Evolutionary conservation across 2,329 filamentous ascomycete genomes (phyloP).

Genomic region (Thelonectria blattea): DNA sequence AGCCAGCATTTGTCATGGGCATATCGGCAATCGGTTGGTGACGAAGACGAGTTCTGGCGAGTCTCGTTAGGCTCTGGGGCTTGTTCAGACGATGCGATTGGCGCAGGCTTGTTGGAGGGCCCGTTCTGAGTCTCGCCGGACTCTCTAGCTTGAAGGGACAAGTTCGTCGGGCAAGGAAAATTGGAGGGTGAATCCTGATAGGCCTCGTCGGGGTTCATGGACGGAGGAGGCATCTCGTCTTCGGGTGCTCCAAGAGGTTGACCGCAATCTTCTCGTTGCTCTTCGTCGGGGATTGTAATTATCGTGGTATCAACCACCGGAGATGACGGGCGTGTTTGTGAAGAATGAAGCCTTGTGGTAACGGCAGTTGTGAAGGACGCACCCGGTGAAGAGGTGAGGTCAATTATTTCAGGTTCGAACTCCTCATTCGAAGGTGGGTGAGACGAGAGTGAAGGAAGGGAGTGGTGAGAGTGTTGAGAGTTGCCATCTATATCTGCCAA

Average conservation of each 20-base stretch:
- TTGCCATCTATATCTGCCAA: constrained; percentile 36
- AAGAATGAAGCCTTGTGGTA: constrained; percentile 3
- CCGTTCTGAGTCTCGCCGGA: background rate
- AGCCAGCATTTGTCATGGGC: constrained; percentile 47
- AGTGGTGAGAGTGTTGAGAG: constrained; percentile 21
- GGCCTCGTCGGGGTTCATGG: background rate
- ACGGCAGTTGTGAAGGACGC: constrained; percentile 14
- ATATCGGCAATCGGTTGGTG: constrained; percentile 39
- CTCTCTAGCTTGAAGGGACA: background rate
- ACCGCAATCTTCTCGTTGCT: background rate
- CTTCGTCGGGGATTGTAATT: constrained; percentile 9
- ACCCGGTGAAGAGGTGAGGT: constrained; percentile 25
- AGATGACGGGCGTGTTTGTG: constrained; percentile 4
- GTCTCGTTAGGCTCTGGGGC: background rate
- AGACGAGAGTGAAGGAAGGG: background rate
- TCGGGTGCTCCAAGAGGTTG: background rate
- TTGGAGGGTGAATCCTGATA: background rate
- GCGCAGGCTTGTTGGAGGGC: background rate
- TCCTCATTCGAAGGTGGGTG: background rate
- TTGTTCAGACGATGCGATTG: background rate
- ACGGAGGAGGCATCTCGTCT: background rate
- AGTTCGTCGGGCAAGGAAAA: too few species aligned
- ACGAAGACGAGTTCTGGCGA: background rate
- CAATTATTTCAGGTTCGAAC: constrained; percentile 13
- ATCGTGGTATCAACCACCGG: background rate